Base-by-base conservation (phyloP, 129 eudicot genomes). In the Pittosporum tobira region DNA sequence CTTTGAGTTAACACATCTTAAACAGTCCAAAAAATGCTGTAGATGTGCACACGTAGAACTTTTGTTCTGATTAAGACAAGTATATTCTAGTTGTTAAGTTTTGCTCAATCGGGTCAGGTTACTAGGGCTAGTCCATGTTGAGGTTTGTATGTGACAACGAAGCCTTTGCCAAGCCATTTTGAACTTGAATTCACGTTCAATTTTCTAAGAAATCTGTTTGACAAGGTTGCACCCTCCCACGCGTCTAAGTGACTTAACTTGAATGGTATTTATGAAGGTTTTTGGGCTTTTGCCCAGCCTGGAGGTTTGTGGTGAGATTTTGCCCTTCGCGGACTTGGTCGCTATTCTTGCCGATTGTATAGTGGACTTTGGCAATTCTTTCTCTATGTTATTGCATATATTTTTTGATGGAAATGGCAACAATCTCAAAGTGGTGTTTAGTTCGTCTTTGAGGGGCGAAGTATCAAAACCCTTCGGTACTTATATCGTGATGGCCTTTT, bases 221-320 rank as follows among this genome's bases (percentile, higher is more conserved):
- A 69, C 44, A 68, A 48, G 63, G 64, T 56, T 62, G 52, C 54
- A 37, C 60, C 66, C 29, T 50, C 63, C 74, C 74, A 66, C 25
- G 40, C 72, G 67, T 63, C 66, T 66, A 72, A 72, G 71, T 71
- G 64, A 65, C 53, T 81, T 84, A 75, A 81, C 94, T 77, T 74
- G 87, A 81, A 72, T 82, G 79, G 71, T 87, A 66, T 87, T 79
- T 73, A 45, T 82, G 91, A 87, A 82, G 91, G 95, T 74, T 75
- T 55, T 69, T 61, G 70, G 81, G 85, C 75, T 64, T 79, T 69
- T 68, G 83, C 79, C 83, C 70, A 68, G 65, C 78, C 75, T 64
- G 85, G 81, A 67, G 85, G 85, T 83, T 83, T 80, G 63, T 79
- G 93, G 96, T 87, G 96, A 75, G 95, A 87, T 65, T 81, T 87